Evolutionary conservation across 2,329 filamentous ascomycete species (phyloP).

Genomic region (Fusarium tanahbumbuense): DNA sequence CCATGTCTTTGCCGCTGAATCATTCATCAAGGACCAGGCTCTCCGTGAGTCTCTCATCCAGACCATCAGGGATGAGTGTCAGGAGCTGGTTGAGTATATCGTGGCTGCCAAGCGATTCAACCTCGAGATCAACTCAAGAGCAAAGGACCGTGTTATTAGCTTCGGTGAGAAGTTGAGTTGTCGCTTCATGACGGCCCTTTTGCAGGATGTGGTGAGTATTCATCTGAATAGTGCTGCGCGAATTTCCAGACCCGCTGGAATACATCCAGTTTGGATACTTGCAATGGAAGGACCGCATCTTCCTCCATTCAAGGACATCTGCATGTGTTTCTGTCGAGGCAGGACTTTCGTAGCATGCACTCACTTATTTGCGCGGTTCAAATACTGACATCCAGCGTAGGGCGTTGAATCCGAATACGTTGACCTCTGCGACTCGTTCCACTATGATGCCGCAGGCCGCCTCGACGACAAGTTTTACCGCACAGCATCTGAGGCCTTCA

Average conservation of each 20-base stretch:
- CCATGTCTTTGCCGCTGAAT: constrained; percentile 78
- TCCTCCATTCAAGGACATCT: background rate
- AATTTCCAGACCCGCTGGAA: background rate
- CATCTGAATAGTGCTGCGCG: constrained; percentile 7
- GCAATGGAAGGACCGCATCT: background rate
- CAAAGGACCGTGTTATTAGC: constrained; percentile 89
- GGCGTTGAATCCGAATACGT: constrained; percentile 89
- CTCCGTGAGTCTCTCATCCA: constrained; percentile 69
- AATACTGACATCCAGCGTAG: constrained; percentile 53
- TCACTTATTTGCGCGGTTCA: background rate
- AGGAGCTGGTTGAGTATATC: constrained; percentile 80
- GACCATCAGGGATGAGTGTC: constrained; percentile 82
- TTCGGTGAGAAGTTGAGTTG: constrained; percentile 97
- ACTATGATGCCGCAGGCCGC: constrained; percentile 69
- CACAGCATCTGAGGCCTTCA: constrained; percentile 69
- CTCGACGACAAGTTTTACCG: constrained; percentile 78
- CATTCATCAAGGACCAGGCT: constrained; percentile 67
- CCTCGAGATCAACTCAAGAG: constrained; percentile 80
- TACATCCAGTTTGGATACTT: background rate
- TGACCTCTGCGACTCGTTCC: constrained; percentile 85
- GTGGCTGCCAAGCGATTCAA: constrained; percentile 73
- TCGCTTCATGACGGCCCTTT: constrained; percentile 85
- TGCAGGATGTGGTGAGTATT: constrained; percentile 74
- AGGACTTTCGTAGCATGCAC: background rate
- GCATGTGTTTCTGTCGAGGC: background rate